phyloP scores from a whole-genome alignment of 1,284 basidiomycete species.

The Paramarasmius palmivorus region DNA sequence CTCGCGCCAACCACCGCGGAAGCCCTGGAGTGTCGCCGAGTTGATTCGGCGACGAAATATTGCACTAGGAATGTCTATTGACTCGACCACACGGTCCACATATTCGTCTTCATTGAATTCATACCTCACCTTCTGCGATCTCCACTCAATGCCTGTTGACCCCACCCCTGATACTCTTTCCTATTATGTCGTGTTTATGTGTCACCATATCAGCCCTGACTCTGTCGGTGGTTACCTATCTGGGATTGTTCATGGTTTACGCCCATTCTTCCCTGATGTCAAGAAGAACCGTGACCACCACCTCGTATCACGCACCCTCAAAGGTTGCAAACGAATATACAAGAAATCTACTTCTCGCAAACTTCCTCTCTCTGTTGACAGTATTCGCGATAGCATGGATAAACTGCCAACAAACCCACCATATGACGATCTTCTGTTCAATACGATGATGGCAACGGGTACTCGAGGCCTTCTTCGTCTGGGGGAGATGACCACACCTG shows the following conservation, averaged over 20 bases:
- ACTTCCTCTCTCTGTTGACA: no score
- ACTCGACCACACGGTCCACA: conserved; percentile 7
- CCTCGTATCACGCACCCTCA: conserved; percentile 22
- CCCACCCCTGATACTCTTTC: conserved; percentile 31
- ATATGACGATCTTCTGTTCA: no score
- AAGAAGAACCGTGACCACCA: not conserved
- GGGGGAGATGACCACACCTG: no score
- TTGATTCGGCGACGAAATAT: conserved; percentile 20
- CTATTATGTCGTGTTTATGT: conserved; percentile 28
- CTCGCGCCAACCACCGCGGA: conserved; percentile 17
- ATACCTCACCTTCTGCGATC: conserved; percentile 27
- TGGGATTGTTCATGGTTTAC: conserved; percentile 25
- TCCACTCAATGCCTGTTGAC: conserved; percentile 29
- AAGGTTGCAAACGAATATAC: no score
- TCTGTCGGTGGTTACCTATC: conserved; percentile 29
- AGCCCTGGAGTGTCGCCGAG: conserved; percentile 22
- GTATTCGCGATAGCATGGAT: no score
- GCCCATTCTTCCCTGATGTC: conserved; percentile 24
- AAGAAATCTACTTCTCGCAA: no score
- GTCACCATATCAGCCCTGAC: conserved; percentile 19
- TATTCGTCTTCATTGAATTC: conserved; percentile 29
- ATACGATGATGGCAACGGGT: no score
- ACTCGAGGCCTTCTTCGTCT: no score
- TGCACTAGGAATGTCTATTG: conserved; percentile 19
- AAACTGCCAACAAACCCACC: no score